Percentiles rank a stretch among this genome's conserved stretches.
Evolutionary conservation across 768 basidiomycete species (phyloP).

Genomic region (Tricholoma hemisulphureum): DNA sequence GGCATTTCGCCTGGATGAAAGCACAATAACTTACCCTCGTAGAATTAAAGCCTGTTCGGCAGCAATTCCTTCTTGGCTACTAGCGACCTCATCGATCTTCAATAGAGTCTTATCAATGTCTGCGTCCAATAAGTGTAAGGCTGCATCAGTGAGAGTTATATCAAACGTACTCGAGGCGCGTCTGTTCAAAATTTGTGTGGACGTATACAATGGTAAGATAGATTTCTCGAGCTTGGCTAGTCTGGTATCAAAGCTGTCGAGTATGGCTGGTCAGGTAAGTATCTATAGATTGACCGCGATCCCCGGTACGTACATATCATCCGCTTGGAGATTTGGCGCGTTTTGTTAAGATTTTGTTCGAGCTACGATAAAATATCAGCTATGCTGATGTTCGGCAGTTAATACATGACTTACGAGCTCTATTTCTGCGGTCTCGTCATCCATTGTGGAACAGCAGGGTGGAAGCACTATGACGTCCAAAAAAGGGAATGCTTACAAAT

Average conservation of each 20-base stretch:
- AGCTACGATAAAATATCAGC: conserved; percentile 44
- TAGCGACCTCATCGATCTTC: conserved; percentile 78
- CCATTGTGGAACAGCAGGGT: conserved; percentile 31
- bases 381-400: not conserved
- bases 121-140: conserved; percentile 24
- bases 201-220: conserved; percentile 77
- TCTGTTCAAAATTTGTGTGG: conserved; percentile 72
- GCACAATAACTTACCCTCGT: conserved; percentile 54
- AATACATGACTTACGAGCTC: conserved; percentile 49
- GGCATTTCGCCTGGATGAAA: not conserved
- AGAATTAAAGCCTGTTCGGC: conserved; percentile 78
- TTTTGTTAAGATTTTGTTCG: conserved; percentile 86
- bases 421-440: conserved; percentile 73
- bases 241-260: conserved; percentile 81
- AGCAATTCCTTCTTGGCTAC: conserved; percentile 70
- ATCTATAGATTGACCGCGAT: conserved; percentile 1
- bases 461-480: too few species aligned
- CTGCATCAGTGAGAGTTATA: not conserved
- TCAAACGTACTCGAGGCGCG: conserved; percentile 65
- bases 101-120: conserved; percentile 78
- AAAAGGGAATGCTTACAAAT: too few species aligned
- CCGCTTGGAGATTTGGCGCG: conserved; percentile 76
- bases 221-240: conserved; percentile 83
- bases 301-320: conserved; percentile 67
- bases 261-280: conserved; percentile 58